Evolutionary conservation across 2,329 filamentous ascomycete species (phyloP), one percentile per base, ranked within the genome.

Genomic region (Monosporascus sp.): DNA sequence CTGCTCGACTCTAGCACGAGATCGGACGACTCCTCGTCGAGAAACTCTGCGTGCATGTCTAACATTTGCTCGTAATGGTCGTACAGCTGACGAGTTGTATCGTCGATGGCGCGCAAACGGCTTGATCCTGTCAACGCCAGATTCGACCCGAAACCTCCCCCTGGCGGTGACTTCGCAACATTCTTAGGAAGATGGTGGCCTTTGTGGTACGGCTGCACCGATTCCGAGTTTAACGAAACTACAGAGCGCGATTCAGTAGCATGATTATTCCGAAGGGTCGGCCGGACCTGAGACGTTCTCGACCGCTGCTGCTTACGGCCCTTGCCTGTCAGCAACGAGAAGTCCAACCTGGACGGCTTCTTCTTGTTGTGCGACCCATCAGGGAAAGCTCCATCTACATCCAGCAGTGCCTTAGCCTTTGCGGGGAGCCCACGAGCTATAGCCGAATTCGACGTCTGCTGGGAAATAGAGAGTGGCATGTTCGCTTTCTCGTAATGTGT

Each of bases 51-150:
- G 39, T 77, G 66, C 15, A 74, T 74, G 52, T 80, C 76, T 0
- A 78, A 76, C 70, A 77, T 77, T 58, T 81, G 74, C 63, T 83
- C 81, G 60, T 84, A 83, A 60, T 83, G 79, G 52, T 80, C 71
- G 60, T 83, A 83, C 3, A 84, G 68, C 50, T 76, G 75, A 44
- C 78, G 71, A 17, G 69, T 65, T 2, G 71, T 62, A 60, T 67
- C 68, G 18, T 56, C 63, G 35, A 62, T 61, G 2, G 67, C 66
- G 48, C 55, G 62, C 3, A 66, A 66, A 15, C 52, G 60, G 46
- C 65, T 56, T 45, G 60, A 60, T 27, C 53, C 50, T 49, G 43
- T 50, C 45, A 25, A 20, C 37, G 38, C 38, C 47, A 39, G 47
- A 18, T 18, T 56, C 44, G 22, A 47, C 27, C 49, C 69, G 69